These are phyloP conservation scores for Cyclocybe aegerita DNA, from an alignment of 768 basidiomycete species.

Conservation along the genomic window DNA sequence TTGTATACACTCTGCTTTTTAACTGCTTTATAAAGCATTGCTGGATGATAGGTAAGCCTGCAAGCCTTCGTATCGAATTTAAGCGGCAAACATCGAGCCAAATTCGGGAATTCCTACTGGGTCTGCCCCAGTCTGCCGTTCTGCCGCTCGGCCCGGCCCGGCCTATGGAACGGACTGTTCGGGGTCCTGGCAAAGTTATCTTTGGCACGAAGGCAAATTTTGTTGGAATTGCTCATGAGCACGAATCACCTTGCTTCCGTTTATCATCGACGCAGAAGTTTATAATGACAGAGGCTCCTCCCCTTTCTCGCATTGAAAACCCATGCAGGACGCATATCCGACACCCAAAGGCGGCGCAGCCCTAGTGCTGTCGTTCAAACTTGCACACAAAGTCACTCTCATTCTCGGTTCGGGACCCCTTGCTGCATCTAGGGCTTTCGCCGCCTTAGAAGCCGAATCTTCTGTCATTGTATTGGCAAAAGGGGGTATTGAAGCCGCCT, in stretches of 20 bases:
- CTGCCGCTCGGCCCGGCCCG: no score
- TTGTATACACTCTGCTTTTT: no score
- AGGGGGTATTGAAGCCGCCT: slow-evolving; percentile 48
- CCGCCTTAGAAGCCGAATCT: slow-evolving; percentile 79
- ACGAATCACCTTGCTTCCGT: slow-evolving; percentile 4
- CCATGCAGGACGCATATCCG: slow-evolving; percentile 15
- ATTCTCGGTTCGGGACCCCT: slow-evolving; percentile 79
- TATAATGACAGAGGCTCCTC: neutral
- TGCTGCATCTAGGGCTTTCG: slow-evolving; percentile 81
- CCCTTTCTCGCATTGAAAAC: slow-evolving; percentile 1
- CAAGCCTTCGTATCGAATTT: no score
- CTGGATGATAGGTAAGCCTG: no score
- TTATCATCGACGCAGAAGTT: neutral
- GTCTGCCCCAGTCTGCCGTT: no score
- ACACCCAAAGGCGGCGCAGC: slow-evolving; percentile 55
- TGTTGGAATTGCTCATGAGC: slow-evolving; percentile 13
- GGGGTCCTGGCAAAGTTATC: no score
- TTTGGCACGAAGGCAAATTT: no score
- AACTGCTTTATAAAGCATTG: no score
- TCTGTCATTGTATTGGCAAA: slow-evolving; percentile 62
- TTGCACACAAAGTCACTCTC: slow-evolving; percentile 52
- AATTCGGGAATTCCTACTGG: no score
- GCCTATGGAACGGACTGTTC: no score
- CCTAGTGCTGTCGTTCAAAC: slow-evolving; percentile 74
- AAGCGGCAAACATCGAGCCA: no score